Percentiles rank a stretch among this genome's conserved stretches.
Evolutionary conservation across 495 filamentous ascomycete species (phyloP).

Genomic region (Penicillium roqueforti): DNA sequence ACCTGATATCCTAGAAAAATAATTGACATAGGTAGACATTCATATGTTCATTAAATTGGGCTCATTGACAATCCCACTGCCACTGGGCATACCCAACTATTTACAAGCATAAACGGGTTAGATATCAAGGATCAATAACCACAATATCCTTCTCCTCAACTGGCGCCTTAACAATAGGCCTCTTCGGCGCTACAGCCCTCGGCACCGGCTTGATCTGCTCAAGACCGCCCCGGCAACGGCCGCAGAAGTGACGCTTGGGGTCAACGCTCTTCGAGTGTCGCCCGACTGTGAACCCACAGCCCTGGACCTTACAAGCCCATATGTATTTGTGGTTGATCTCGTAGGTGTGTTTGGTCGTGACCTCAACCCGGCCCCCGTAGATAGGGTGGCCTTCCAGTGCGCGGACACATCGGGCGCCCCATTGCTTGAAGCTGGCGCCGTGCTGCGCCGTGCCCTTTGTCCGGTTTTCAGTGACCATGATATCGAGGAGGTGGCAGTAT

Average conservation of each 20-base stretch:
- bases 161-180: slow-evolving; percentile 34
- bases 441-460: slow-evolving; percentile 59
- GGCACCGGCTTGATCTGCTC: slow-evolving; percentile 78
- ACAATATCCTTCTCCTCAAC: slow-evolving; percentile 11
- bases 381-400: slow-evolving; percentile 40
- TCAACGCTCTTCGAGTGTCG: slow-evolving; percentile 84
- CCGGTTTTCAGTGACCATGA: slow-evolving; percentile 66
- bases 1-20: not conserved
- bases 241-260: slow-evolving; percentile 59
- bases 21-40: not conserved
- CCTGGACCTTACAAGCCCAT: slow-evolving; percentile 62
- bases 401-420: slow-evolving; percentile 48
- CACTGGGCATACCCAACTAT: not conserved
- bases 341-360: slow-evolving; percentile 85
- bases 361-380: slow-evolving; percentile 55
- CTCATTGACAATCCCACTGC: not conserved
- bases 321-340: slow-evolving; percentile 85
- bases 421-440: slow-evolving; percentile 77
- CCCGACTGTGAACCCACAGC: slow-evolving; percentile 63
- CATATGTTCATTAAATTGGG: not conserved
- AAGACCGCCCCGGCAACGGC: slow-evolving; percentile 60
- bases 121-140: slow-evolving; percentile 11
- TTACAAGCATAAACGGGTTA: not conserved
- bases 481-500: slow-evolving; percentile 89
- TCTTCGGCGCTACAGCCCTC: slow-evolving; percentile 51